Percentiles rank a stretch among this genome's conserved stretches.
These are phyloP conservation scores for Dactylis glomerata DNA, from an alignment of 176 grass and related monocot species.

Conservation along the genomic window DNA sequence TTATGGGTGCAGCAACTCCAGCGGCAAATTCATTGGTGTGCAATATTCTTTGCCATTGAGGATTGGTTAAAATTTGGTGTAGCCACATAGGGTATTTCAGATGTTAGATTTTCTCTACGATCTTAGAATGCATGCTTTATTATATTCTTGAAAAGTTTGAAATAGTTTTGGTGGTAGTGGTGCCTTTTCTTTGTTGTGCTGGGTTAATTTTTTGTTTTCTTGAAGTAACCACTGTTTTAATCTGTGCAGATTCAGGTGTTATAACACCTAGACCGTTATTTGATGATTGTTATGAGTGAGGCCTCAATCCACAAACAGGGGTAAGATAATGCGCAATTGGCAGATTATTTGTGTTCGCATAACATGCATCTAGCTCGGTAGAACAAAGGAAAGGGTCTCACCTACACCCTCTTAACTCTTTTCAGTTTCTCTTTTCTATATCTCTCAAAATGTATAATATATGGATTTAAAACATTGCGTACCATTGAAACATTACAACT, in stretches of 20 bases:
- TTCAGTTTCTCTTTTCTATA: no score
- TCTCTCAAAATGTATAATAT: no score
- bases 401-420: no score
- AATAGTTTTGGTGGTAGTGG: neutral
- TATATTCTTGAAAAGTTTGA: constrained; percentile 20
- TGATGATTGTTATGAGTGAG: constrained; percentile 95
- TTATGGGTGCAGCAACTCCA: constrained; percentile 82
- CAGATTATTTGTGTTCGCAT: neutral
- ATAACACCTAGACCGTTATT: constrained; percentile 66
- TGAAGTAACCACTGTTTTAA: constrained; percentile 32
- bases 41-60: constrained; percentile 24
- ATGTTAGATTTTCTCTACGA: neutral
- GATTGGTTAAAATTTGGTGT: constrained; percentile 12
- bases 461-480: no score
- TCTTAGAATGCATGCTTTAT: neutral
- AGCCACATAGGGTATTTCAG: constrained; percentile 12
- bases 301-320: constrained; percentile 96
- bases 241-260: constrained; percentile 64
- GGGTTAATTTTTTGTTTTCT: neutral
- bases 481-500: no score
- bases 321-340: constrained; percentile 37
- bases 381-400: no score
- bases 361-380: neutral
- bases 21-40: constrained; percentile 73
- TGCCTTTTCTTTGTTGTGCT: neutral